A percentile compares a stretch with the other conserved stretches of the same genome.
Evolutionary conservation across 495 filamentous ascomycete genomes (phyloP).

Genomic region (Hypoxylon lienhwacheense): DNA sequence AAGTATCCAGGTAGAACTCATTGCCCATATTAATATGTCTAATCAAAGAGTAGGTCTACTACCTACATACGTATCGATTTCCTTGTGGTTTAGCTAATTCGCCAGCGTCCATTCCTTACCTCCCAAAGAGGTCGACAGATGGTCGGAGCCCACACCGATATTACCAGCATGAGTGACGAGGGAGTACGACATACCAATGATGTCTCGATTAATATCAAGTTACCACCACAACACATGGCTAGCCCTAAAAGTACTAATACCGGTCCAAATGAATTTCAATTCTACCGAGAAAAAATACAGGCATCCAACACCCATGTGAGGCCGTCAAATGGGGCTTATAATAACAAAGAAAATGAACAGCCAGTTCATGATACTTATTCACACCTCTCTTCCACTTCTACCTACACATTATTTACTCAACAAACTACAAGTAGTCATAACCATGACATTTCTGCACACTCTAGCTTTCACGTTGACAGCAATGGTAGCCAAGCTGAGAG

Average conservation of each 20-base stretch:
- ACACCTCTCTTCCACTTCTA: neutral
- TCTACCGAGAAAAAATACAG: neutral
- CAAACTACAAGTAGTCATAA: neutral
- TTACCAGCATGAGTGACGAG: neutral
- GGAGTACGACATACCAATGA: constrained; percentile 1
- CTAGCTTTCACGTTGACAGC: neutral
- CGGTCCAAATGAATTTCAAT: neutral
- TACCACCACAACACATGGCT: neutral
- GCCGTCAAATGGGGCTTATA: neutral
- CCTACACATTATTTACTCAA: neutral
- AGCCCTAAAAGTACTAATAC: neutral
- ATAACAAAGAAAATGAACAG: constrained; percentile 5
- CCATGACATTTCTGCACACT: neutral
- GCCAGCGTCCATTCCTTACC: neutral
- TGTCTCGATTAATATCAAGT: neutral
- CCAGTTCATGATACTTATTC: neutral
- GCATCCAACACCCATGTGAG: neutral
- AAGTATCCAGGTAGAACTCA: neutral
- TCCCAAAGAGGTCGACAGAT: neutral
- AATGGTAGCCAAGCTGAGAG: neutral
- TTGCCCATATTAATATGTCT: neutral
- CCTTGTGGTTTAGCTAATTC: constrained; percentile 6
- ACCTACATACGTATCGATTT: neutral
- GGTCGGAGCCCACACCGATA: neutral
- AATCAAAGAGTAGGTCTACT: constrained; percentile 2